A percentile compares a stretch with the other conserved stretches of the same genome.
Conservation (phyloP, 1,139 yeast species). For the Debaryomyces psychrophilus region DNA sequence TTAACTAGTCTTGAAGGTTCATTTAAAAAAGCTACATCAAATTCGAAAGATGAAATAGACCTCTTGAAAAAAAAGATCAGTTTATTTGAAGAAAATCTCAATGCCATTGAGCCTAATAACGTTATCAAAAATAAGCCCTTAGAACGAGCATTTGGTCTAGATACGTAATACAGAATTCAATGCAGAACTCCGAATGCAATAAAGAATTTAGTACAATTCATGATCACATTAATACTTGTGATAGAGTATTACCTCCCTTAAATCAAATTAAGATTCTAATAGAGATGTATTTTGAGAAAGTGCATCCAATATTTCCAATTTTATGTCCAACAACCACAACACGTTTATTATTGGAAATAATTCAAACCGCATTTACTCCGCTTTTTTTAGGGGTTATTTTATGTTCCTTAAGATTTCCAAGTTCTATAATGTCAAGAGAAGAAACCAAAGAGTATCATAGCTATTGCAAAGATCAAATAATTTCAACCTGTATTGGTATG, state of each 20-base stretch:
- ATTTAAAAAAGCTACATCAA: not conserved
- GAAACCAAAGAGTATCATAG: constrained; percentile 2
- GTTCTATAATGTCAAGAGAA: not conserved
- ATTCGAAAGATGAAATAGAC: not conserved
- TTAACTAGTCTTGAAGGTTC: constrained; percentile 10
- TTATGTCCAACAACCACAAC: not conserved
- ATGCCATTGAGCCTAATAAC: not conserved
- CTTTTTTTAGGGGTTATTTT: not conserved
- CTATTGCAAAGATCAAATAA: constrained; percentile 19
- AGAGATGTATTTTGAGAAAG: not conserved
- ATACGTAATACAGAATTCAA: not conserved
- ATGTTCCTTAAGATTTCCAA: not conserved
- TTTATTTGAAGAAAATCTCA: not conserved
- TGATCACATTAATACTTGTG: not conserved
- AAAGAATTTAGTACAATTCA: not conserved
- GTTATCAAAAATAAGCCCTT: not conserved
- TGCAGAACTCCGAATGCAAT: not conserved
- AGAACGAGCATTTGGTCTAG: not conserved
- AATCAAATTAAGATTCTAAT: not conserved
- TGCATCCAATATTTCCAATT: not conserved
- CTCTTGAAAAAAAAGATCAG: constrained; percentile 9
- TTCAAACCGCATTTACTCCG: not conserved
- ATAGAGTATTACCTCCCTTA: not conserved
- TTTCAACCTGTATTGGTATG: constrained; percentile 25
- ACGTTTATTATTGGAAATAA: not conserved